These are phyloP conservation scores for Lasiodiplodia sp. DNA, from an alignment of 2,329 filamentous ascomycete genomes.

Conservation along the genomic window DNA sequence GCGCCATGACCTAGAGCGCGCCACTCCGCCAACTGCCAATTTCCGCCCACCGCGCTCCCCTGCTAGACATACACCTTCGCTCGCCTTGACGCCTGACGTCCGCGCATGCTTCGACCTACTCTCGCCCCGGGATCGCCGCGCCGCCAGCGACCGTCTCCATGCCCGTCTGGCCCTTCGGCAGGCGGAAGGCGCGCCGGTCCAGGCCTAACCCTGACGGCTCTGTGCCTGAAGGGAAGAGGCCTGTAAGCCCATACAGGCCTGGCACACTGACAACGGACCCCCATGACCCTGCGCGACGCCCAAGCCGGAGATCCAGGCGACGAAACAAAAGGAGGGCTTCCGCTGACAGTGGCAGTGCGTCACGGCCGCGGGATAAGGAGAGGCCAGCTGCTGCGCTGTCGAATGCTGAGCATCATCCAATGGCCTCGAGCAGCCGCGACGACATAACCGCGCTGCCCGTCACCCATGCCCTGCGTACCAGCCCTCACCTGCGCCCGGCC, in stretches of 20 bases:
- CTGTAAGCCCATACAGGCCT: conserved; percentile 37
- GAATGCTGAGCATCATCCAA: conserved; percentile 20
- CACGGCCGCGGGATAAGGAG: conserved; percentile 25
- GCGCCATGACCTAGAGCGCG: conserved; percentile 75
- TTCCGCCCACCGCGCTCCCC: conserved; percentile 16
- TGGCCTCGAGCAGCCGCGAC: conserved; percentile 45
- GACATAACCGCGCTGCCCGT: conserved; percentile 57
- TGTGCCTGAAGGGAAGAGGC: conserved; percentile 57
- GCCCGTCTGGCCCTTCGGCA: conserved; percentile 83
- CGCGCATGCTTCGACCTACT: conserved; percentile 23
- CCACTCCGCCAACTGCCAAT: conserved; percentile 22
- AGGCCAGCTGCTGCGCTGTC: conserved; percentile 16
- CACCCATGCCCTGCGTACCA: conserved; percentile 50
- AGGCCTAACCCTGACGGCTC: conserved; percentile 35
- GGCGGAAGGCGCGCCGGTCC: conserved; percentile 28
- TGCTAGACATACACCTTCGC: conserved; percentile 22
- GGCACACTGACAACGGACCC: conserved; percentile 31
- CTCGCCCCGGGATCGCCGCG: conserved; percentile 23
- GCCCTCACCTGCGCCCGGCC: conserved; percentile 57
- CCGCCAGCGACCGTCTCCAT: conserved; percentile 55
- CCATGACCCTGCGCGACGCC: conserved; percentile 29
- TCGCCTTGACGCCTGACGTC: conserved; percentile 22
- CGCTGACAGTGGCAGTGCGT: conserved; percentile 27
- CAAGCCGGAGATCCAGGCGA: conserved; percentile 31
- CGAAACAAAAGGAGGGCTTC: conserved; percentile 39